A percentile compares a stretch with the other conserved stretches of the same genome.
Conservation (phyloP, 495 filamentous ascomycete species). For the Cercophora samala region DNA sequence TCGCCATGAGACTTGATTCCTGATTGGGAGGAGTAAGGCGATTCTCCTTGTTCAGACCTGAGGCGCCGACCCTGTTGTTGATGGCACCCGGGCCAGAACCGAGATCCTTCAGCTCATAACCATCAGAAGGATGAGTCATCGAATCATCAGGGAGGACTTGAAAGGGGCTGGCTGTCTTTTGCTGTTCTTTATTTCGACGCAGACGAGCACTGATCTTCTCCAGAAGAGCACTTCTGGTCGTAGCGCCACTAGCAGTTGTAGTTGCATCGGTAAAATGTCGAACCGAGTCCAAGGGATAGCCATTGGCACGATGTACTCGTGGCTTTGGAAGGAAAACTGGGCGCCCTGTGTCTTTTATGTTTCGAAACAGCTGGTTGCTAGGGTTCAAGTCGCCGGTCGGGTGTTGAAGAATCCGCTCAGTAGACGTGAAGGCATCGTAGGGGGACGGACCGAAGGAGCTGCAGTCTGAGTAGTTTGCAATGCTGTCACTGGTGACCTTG, state of each 20-base stretch:
- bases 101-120: neutral
- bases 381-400: slow-evolving; percentile 8
- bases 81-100: neutral
- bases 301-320: slow-evolving; percentile 27
- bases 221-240: slow-evolving; percentile 19
- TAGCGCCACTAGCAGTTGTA: slow-evolving; percentile 13
- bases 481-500: slow-evolving; percentile 38
- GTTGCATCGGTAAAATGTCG: slow-evolving; percentile 21
- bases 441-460: slow-evolving; percentile 11
- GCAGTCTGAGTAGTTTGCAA: slow-evolving; percentile 38
- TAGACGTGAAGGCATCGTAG: slow-evolving; percentile 21
- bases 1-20: neutral
- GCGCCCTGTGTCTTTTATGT: slow-evolving; percentile 27
- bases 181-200: slow-evolving; percentile 14
- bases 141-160: neutral
- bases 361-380: slow-evolving; percentile 18
- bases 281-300: slow-evolving; percentile 29
- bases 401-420: slow-evolving; percentile 30
- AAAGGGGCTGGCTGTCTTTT: slow-evolving; percentile 14
- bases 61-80: neutral
- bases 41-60: slow-evolving; percentile 1
- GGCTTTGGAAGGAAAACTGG: slow-evolving; percentile 29
- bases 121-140: neutral
- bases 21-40: slow-evolving; percentile 2
- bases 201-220: slow-evolving; percentile 31